Conservation (phyloP, 73 alveolate species). For the Paramecium bursaria region DNA sequence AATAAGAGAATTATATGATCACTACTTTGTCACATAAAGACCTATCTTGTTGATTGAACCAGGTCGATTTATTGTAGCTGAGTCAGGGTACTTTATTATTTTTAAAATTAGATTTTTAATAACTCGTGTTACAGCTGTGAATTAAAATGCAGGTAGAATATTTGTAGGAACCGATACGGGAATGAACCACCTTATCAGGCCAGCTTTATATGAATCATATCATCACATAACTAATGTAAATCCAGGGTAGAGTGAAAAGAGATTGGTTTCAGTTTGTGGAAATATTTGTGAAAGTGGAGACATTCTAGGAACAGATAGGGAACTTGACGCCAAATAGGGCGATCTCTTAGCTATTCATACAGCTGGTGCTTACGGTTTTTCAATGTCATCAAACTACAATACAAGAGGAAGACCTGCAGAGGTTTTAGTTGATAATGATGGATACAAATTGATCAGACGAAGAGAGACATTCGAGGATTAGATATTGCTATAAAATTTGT, state of each 20-base stretch:
- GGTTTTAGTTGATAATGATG: constrained; percentile 29
- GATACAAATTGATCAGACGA: constrained; percentile 55
- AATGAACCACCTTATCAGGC: constrained; percentile 69
- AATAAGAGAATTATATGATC: constrained; percentile 47
- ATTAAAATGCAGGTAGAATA: constrained; percentile 35
- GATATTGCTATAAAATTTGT: neutral
- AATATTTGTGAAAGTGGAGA: constrained; percentile 74
- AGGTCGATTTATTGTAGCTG: constrained; percentile 72
- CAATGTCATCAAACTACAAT: constrained; percentile 68
- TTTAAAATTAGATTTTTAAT: too few species aligned
- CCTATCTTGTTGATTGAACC: constrained; percentile 62
- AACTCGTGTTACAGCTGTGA: constrained; percentile 58
- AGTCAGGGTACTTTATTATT: constrained; percentile 57
- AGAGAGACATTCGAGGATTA: constrained; percentile 70
- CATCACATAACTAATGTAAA: constrained; percentile 43
- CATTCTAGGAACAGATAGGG: constrained; percentile 61
- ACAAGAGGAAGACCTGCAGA: constrained; percentile 73
- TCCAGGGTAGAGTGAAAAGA: neutral
- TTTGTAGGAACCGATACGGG: constrained; percentile 73
- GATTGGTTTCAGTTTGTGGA: constrained; percentile 61
- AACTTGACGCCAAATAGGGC: constrained; percentile 8
- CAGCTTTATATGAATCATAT: constrained; percentile 67
- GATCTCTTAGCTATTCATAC: constrained; percentile 58
- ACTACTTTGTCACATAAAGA: constrained; percentile 11
- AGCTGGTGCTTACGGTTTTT: constrained; percentile 73